A percentile compares a stretch with the other conserved stretches of the same genome.
These are phyloP conservation scores for Cercophora scortea DNA, from an alignment of 495 filamentous ascomycete species.

Conservation along the genomic window DNA sequence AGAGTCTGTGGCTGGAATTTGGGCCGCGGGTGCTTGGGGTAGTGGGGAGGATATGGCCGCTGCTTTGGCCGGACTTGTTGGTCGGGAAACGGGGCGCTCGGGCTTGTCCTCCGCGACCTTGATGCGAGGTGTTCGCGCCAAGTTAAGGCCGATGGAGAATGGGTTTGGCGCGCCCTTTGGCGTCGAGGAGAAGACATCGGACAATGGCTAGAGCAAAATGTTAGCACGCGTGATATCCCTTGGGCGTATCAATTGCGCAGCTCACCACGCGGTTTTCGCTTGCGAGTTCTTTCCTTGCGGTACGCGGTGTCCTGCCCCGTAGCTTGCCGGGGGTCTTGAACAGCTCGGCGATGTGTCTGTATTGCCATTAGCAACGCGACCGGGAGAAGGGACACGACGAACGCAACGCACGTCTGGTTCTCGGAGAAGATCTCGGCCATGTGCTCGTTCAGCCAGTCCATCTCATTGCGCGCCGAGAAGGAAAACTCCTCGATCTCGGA, in stretches of 20 bases:
- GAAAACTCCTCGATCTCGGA: conserved; percentile 80
- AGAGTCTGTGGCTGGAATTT: conserved; percentile 49
- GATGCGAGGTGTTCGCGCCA: conserved; percentile 29
- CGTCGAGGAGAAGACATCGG: conserved; percentile 64
- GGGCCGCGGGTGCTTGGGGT: conserved; percentile 8
- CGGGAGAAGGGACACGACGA: neutral
- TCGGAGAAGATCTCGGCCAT: conserved; percentile 89
- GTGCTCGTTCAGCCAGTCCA: conserved; percentile 95
- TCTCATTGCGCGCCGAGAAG: conserved; percentile 79
- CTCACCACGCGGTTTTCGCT: conserved; percentile 56
- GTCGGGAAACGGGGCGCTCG: conserved; percentile 15
- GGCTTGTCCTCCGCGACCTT: conserved; percentile 27
- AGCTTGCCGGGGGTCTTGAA: conserved; percentile 96
- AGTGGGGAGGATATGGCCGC: conserved; percentile 8
- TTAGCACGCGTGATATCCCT: conserved; percentile 5
- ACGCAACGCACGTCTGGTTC: conserved; percentile 62
- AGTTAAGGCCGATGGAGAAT: conserved; percentile 28
- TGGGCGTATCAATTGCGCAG: conserved; percentile 3
- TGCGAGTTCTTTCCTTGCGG: conserved; percentile 59
- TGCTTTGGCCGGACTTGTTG: conserved; percentile 17
- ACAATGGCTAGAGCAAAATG: conserved; percentile 58
- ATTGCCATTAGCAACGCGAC: neutral
- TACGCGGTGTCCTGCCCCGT: conserved; percentile 87
- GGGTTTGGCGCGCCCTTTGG: conserved; percentile 37
- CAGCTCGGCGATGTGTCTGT: conserved; percentile 77